These are phyloP conservation scores for Suhomyces coccinellae DNA, from an alignment of 1,139 yeast genomes.

Conservation along the genomic window DNA sequence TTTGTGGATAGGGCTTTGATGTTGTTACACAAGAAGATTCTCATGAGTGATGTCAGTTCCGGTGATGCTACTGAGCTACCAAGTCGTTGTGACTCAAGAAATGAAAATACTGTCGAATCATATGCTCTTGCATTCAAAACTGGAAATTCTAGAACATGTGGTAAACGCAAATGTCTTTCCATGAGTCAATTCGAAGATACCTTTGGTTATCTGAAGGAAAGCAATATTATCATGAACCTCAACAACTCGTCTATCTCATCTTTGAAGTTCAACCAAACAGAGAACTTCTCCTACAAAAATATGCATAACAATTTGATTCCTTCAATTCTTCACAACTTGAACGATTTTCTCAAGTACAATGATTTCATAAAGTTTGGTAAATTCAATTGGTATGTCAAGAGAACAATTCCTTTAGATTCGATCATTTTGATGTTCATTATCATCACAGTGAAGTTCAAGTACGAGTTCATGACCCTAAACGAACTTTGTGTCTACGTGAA, in stretches of 20 bases:
- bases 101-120: constrained; percentile 5
- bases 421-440: constrained; percentile 53
- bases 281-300: constrained; percentile 48
- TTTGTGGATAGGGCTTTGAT: constrained; percentile 58
- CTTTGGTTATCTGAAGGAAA: constrained; percentile 41
- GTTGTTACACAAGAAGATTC: constrained; percentile 55
- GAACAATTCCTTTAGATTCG: constrained; percentile 62
- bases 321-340: constrained; percentile 56
- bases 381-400: constrained; percentile 60
- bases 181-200: constrained; percentile 45
- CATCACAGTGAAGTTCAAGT: constrained; percentile 53
- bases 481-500: constrained; percentile 36
- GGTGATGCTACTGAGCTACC: constrained; percentile 13
- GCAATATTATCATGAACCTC: constrained; percentile 40
- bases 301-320: constrained; percentile 56
- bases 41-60: constrained; percentile 29
- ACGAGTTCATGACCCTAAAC: constrained; percentile 38
- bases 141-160: constrained; percentile 6
- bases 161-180: constrained; percentile 14
- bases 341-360: constrained; percentile 51
- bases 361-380: constrained; percentile 51
- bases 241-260: constrained; percentile 38
- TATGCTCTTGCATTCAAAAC: not conserved
- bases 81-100: not conserved
- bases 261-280: constrained; percentile 36